Evolutionary conservation across 2,329 filamentous ascomycete genomes (phyloP).

Genomic region (Pestalotiopsis fici): DNA sequence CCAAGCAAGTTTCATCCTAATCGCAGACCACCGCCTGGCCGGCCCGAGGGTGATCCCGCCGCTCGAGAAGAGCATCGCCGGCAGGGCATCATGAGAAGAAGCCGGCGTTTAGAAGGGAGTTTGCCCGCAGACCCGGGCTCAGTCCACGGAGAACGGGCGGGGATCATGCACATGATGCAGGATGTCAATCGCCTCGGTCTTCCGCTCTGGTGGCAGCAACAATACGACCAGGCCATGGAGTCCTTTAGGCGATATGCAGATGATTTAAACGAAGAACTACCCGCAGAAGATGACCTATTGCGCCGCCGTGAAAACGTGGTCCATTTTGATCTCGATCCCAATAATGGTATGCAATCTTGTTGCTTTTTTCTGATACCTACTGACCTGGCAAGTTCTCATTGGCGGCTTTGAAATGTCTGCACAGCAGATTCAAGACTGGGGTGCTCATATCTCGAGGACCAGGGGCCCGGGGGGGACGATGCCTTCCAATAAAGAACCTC

Average conservation of each 20-base stretch:
- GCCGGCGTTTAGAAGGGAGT: not conserved
- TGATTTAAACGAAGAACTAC: not conserved
- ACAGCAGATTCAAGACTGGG: not conserved
- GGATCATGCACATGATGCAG: not conserved
- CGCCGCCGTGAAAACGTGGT: not conserved
- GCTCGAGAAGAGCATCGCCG: too few relatives aligned
- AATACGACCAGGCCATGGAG: not conserved
- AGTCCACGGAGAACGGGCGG: not conserved
- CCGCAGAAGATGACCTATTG: not conserved
- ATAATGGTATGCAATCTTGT: not conserved
- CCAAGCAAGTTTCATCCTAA: not conserved
- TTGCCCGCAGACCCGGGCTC: not conserved
- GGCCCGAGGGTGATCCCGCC: not conserved
- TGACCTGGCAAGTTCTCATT: not conserved
- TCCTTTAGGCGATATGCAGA: not conserved
- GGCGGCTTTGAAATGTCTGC: not conserved
- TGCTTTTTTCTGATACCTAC: not conserved
- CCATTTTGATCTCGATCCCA: not conserved
- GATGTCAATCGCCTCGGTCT: not conserved
- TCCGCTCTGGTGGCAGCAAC: not conserved
- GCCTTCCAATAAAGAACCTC: not conserved
- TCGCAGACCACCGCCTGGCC: not conserved
- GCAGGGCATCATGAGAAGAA: not conserved
- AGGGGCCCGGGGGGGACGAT: too few relatives aligned
- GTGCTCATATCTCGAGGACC: too few relatives aligned